These are phyloP conservation scores for Parachaetomium inaequale DNA, from an alignment of 495 filamentous ascomycete genomes.

Conservation along the genomic window DNA sequence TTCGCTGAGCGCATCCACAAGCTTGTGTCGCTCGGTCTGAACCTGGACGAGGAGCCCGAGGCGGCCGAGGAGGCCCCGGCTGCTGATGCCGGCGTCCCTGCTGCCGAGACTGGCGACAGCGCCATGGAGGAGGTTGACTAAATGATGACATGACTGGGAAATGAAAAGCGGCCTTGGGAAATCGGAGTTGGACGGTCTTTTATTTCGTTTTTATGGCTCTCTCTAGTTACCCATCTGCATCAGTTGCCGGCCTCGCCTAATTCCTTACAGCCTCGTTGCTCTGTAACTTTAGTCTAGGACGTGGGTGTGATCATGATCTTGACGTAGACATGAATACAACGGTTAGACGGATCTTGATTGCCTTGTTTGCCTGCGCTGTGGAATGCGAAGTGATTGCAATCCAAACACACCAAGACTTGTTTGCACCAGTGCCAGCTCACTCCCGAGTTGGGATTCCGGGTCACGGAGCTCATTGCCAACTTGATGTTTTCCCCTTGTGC, in stretches of 20 bases:
- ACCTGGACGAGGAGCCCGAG: conserved; percentile 87
- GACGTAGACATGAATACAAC: conserved; percentile 32
- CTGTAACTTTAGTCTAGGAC: conserved; percentile 33
- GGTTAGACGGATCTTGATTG: conserved; percentile 10
- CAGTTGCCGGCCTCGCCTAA: conserved; percentile 24
- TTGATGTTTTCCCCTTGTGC: no score
- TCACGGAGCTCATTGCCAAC: no score
- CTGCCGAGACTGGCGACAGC: conserved; percentile 54
- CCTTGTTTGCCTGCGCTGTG: neutral
- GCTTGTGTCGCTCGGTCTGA: conserved; percentile 92
- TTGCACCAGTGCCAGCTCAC: no score
- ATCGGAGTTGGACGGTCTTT: conserved; percentile 45
- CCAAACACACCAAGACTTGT: no score
- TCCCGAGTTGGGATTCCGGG: no score
- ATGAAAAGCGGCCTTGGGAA: conserved; percentile 36
- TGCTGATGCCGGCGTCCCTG: conserved; percentile 40
- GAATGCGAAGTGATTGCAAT: neutral
- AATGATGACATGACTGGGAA: conserved; percentile 36
- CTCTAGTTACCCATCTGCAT: conserved; percentile 38
- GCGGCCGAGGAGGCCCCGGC: conserved; percentile 62
- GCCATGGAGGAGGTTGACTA: conserved; percentile 69
- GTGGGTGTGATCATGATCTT: conserved; percentile 24
- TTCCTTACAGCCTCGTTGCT: conserved; percentile 20
- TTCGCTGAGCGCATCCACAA: conserved; percentile 99
- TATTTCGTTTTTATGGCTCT: conserved; percentile 30